A percentile compares a stretch with the other conserved stretches of the same genome.
phyloP scores from a whole-genome alignment of 2,329 filamentous ascomycete species.

The Harringtonia lauricola region DNA sequence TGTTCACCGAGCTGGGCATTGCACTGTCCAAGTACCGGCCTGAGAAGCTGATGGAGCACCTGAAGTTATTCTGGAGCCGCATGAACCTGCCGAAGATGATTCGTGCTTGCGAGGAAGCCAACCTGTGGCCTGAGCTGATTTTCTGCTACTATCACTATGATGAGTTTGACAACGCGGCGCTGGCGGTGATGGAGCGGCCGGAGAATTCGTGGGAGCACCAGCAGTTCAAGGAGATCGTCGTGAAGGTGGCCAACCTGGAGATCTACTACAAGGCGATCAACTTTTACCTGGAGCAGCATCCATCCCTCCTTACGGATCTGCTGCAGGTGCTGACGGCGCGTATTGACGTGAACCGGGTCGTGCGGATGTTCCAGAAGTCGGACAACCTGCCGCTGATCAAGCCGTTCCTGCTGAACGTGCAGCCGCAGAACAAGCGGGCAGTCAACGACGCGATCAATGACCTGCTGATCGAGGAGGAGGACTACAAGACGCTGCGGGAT shows the following conservation, averaged over 20 bases:
- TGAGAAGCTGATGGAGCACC: conserved; percentile 93
- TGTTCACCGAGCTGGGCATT: conserved; percentile 91
- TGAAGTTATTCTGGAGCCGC: conserved; percentile 95
- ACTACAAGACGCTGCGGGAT: conserved; percentile 96
- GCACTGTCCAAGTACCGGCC: conserved; percentile 91
- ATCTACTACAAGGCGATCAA: conserved; percentile 97
- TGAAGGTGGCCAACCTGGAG: conserved; percentile 96
- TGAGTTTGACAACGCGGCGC: conserved; percentile 91
- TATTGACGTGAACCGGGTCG: conserved; percentile 97
- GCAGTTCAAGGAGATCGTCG: conserved; percentile 96
- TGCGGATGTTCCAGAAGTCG: conserved; percentile 96
- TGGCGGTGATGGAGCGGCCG: conserved; percentile 96
- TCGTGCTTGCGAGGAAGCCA: conserved; percentile 81
- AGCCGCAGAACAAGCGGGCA: conserved; percentile 92
- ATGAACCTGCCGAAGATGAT: conserved; percentile 99
- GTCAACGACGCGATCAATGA: conserved; percentile 99
- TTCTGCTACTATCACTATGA: conserved; percentile 99
- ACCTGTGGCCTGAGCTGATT: conserved; percentile 93
- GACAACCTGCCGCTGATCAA: conserved; percentile 98
- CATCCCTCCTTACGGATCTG: conserved; percentile 88
- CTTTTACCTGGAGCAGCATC: conserved; percentile 96
- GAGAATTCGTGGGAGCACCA: conserved; percentile 99
- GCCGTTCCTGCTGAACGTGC: conserved; percentile 93
- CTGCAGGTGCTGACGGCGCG: conserved; percentile 84
- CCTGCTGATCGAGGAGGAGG: conserved; percentile 93